phyloP scores from a whole-genome alignment of 371 early-diverging fungal species.

The Saksenaea vasiformis region DNA sequence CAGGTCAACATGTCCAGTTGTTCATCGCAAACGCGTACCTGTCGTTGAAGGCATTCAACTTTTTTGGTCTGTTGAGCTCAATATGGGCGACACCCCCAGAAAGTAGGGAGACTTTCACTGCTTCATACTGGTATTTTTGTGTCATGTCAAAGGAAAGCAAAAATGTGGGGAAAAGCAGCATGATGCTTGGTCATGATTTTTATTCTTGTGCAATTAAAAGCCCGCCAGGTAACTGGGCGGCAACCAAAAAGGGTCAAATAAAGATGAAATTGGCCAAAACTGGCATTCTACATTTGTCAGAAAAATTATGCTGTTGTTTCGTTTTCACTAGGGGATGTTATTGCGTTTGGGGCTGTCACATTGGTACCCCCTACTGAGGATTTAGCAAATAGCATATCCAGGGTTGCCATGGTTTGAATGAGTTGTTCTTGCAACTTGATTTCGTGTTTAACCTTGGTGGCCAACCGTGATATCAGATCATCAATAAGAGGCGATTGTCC shows the following conservation, averaged over 20 bases:
- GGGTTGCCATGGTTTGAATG: slow-evolving; percentile 72
- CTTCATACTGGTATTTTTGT: slow-evolving; percentile 57
- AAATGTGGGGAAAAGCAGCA: background rate
- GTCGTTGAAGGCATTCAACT: slow-evolving; percentile 79
- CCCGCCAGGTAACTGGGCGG: background rate
- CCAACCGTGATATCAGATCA: slow-evolving; percentile 63
- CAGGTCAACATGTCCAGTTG: background rate
- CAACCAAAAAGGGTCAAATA: background rate
- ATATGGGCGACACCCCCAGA: slow-evolving; percentile 76
- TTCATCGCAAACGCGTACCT: slow-evolving; percentile 29
- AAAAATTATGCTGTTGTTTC: background rate
- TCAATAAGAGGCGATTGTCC: slow-evolving; percentile 78
- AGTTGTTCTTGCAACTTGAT: slow-evolving; percentile 76
- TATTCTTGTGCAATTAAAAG: background rate
- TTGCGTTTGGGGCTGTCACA: background rate
- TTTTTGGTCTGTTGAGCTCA: slow-evolving; percentile 79
- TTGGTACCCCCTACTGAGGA: slow-evolving; percentile 8
- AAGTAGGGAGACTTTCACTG: slow-evolving; percentile 58
- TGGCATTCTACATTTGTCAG: background rate
- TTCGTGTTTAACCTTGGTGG: slow-evolving; percentile 71
- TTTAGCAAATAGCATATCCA: slow-evolving; percentile 76
- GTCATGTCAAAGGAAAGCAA: slow-evolving; percentile 9
- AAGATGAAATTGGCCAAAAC: background rate
- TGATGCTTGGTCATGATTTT: background rate
- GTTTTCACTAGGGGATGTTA: background rate